These are phyloP conservation scores for Mycena chlorophos DNA, from an alignment of 768 basidiomycete species.

Conservation along the genomic window DNA sequence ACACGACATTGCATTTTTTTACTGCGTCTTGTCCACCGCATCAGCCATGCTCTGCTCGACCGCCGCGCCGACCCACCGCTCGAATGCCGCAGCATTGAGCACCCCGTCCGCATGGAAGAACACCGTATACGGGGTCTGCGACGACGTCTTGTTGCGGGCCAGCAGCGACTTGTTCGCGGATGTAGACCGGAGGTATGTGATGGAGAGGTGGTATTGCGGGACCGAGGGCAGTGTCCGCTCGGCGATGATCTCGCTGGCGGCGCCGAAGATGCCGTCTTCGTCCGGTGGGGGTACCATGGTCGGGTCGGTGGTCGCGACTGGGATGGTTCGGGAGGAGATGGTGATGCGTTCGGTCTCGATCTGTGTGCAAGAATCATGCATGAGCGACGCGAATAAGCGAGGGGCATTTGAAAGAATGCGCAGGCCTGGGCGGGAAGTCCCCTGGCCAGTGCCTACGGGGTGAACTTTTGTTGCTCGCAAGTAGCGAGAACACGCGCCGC, in stretches of 20 bases:
- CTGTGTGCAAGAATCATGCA: slow-evolving; percentile 46
- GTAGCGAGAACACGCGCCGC: background rate
- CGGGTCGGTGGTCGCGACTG: slow-evolving; percentile 43
- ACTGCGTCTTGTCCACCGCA: slow-evolving; percentile 49
- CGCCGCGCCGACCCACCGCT: slow-evolving; percentile 73
- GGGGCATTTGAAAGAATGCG: background rate
- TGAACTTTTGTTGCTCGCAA: too few relatives aligned
- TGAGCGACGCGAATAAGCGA: slow-evolving; percentile 1
- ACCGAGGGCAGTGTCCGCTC: slow-evolving; percentile 23
- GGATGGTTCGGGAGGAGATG: slow-evolving; percentile 66
- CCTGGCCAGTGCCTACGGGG: too few relatives aligned
- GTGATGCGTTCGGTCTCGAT: slow-evolving; percentile 91
- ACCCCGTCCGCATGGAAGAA: slow-evolving; percentile 83
- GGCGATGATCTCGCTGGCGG: slow-evolving; percentile 39
- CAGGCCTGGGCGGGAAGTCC: too few relatives aligned
- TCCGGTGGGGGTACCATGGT: slow-evolving; percentile 26
- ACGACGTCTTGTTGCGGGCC: slow-evolving; percentile 62
- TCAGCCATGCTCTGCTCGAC: slow-evolving; percentile 71
- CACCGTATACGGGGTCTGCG: slow-evolving; percentile 57
- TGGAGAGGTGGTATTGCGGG: slow-evolving; percentile 64
- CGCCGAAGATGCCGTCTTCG: slow-evolving; percentile 24
- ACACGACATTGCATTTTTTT: slow-evolving; percentile 1
- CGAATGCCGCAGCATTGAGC: slow-evolving; percentile 75
- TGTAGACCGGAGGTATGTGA: slow-evolving; percentile 76
- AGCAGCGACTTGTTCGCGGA: slow-evolving; percentile 86